Conservation (phyloP, 495 filamentous ascomycete species). For the Elasticomyces elasticus region DNA sequence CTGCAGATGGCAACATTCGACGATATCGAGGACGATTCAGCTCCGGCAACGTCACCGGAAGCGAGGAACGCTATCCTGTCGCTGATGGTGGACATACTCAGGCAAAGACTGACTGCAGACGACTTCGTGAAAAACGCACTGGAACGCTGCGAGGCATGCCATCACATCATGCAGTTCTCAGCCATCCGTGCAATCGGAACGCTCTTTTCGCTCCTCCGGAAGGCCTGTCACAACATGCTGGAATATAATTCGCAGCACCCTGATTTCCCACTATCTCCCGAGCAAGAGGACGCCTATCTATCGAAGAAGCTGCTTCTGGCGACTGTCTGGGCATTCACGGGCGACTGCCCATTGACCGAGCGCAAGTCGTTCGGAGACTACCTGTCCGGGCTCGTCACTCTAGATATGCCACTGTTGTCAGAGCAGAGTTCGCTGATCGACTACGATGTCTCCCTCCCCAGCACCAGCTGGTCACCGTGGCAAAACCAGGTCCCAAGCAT, state of each 20-base stretch:
- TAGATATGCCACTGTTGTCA: conserved; percentile 66
- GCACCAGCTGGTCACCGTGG: conserved; percentile 83
- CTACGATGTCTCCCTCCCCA: conserved; percentile 79
- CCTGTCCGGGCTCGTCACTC: conserved; percentile 65
- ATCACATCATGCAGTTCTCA: conserved; percentile 98
- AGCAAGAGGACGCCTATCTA: conserved; percentile 78
- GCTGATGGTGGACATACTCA: conserved; percentile 65
- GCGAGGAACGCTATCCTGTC: conserved; percentile 66
- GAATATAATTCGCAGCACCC: conserved; percentile 91
- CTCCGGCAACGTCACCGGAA: conserved; percentile 67
- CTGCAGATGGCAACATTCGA: conserved; percentile 76
- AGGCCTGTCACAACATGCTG: conserved; percentile 78
- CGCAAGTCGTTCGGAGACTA: conserved; percentile 81
- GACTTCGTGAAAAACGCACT: conserved; percentile 70
- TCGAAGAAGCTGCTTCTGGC: conserved; percentile 88
- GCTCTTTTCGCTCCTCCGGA: conserved; percentile 89
- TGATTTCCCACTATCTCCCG: conserved; percentile 83
- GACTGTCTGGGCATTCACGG: conserved; percentile 86
- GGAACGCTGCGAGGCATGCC: conserved; percentile 60
- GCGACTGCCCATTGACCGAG: conserved; percentile 83
- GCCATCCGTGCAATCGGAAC: conserved; percentile 82
- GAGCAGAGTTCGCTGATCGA: conserved; percentile 82
- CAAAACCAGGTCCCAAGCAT: conserved; percentile 86
- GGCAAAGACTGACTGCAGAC: conserved; percentile 63
- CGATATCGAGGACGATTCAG: conserved; percentile 83